Conservation (phyloP, 306 rosid genomes). For the Styphnolobium japonicum region DNA sequence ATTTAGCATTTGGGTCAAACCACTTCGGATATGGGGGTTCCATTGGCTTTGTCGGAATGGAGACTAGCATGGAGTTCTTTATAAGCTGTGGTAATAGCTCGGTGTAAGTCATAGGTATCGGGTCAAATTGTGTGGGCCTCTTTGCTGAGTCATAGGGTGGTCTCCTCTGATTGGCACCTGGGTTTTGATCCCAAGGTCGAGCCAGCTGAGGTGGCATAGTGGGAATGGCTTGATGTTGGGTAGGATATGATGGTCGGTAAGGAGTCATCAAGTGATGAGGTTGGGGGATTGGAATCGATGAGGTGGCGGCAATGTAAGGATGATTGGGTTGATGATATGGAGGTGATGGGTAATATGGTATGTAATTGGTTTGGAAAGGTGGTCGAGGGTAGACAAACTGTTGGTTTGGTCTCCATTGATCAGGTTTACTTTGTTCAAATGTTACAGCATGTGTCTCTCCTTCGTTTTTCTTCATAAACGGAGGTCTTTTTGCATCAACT, state of each 20-base stretch:
- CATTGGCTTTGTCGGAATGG: not conserved
- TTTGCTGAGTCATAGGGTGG: not conserved
- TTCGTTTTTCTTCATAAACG: too few species aligned
- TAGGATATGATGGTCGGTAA: not conserved
- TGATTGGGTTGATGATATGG: too few species aligned
- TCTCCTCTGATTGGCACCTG: not conserved
- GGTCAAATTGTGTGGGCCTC: not conserved
- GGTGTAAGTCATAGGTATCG: not conserved
- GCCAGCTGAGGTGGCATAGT: not conserved
- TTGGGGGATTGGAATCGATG: too few species aligned
- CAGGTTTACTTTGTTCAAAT: too few species aligned
- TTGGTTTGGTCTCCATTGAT: too few species aligned
- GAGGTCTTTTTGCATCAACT: rapidly evolving
- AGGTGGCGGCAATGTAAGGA: too few species aligned
- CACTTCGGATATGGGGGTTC: not conserved
- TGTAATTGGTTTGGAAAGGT: too few species aligned
- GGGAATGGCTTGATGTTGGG: too few species aligned
- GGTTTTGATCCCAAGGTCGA: not conserved
- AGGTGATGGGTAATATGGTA: too few species aligned
- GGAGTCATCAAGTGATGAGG: not conserved
- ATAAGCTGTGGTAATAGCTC: not conserved
- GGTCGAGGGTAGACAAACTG: too few species aligned
- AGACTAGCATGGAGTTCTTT: not conserved
- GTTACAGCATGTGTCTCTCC: too few species aligned
- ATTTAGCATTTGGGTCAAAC: not conserved